Percentiles rank a stretch among this genome's conserved stretches.
These are phyloP conservation scores for Phyllosticta citriasiana DNA, from an alignment of 2,329 filamentous ascomycete species.

Conservation along the genomic window DNA sequence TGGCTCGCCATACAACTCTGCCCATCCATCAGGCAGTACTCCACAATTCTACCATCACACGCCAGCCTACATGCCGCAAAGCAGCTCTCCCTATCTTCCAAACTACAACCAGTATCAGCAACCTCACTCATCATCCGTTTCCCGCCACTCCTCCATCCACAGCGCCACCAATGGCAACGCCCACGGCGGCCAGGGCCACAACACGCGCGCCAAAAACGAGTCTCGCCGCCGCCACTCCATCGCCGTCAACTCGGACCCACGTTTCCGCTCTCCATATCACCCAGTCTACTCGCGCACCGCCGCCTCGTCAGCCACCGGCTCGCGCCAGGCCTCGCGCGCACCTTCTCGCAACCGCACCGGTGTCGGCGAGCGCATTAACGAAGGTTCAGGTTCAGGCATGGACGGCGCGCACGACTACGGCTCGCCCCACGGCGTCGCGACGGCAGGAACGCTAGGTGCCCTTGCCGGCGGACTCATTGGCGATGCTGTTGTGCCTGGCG, in stretches of 20 bases:
- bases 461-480: slow-evolving; percentile 28
- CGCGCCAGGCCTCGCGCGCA: slow-evolving; percentile 9
- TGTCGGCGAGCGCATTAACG: slow-evolving; percentile 17
- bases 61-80: slow-evolving; percentile 1
- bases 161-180: not conserved
- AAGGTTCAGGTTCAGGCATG: slow-evolving; percentile 22
- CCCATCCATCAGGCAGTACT: not conserved
- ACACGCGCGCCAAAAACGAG: not conserved
- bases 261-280: slow-evolving; percentile 8
- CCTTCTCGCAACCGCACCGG: slow-evolving; percentile 7
- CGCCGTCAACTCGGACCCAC: slow-evolving; percentile 20
- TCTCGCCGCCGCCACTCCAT: slow-evolving; percentile 14
- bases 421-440: slow-evolving; percentile 19
- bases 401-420: slow-evolving; percentile 20
- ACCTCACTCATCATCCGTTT: not conserved
- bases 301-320: slow-evolving; percentile 6
- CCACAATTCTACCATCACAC: slow-evolving; percentile 2
- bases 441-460: slow-evolving; percentile 29
- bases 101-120: slow-evolving; percentile 4
- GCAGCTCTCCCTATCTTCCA: slow-evolving; percentile 7
- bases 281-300: not conserved
- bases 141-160: not conserved
- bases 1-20: not conserved
- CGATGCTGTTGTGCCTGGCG: slow-evolving; percentile 20
- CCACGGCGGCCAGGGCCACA: slow-evolving; percentile 2